Conservation (phyloP, 495 filamentous ascomycete species). For the Aspergillus cavernicola region DNA sequence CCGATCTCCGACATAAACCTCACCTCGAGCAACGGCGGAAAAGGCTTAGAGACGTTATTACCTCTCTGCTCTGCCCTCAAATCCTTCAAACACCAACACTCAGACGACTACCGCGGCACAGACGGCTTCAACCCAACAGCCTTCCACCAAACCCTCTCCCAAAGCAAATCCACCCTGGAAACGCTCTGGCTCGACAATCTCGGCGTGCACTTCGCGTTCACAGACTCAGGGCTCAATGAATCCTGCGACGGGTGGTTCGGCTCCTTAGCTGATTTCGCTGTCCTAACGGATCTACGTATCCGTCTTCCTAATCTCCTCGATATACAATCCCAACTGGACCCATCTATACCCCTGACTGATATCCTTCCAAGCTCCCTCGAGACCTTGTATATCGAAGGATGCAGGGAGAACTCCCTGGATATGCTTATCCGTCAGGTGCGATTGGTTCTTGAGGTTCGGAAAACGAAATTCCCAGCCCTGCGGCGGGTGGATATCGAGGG, state of each 20-base stretch:
- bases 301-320: constrained; percentile 35
- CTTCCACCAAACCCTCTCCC: constrained; percentile 25
- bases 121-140: constrained; percentile 29
- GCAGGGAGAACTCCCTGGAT: constrained; percentile 24
- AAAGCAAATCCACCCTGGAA: constrained; percentile 27
- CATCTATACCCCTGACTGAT: constrained; percentile 20
- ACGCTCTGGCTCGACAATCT: constrained; percentile 33
- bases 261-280: constrained; percentile 27
- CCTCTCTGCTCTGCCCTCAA: constrained; percentile 24
- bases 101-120: constrained; percentile 24
- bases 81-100: constrained; percentile 38
- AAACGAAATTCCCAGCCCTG: constrained; percentile 16
- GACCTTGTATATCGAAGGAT: constrained; percentile 30
- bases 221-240: constrained; percentile 29
- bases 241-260: constrained; percentile 36
- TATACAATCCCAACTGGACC: constrained; percentile 25
- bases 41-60: constrained; percentile 27
- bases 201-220: constrained; percentile 32
- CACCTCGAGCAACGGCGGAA: constrained; percentile 26
- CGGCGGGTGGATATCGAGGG: constrained; percentile 30
- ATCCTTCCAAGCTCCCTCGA: constrained; percentile 30
- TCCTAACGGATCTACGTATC: constrained; percentile 32
- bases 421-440: constrained; percentile 30
- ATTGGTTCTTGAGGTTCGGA: constrained; percentile 22
- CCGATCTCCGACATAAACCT: constrained; percentile 27